A percentile compares a stretch with the other conserved stretches of the same genome.
These are phyloP conservation scores for Sordariomycetes sp. DNA, from an alignment of 2,329 filamentous ascomycete species.

Conservation along the genomic window DNA sequence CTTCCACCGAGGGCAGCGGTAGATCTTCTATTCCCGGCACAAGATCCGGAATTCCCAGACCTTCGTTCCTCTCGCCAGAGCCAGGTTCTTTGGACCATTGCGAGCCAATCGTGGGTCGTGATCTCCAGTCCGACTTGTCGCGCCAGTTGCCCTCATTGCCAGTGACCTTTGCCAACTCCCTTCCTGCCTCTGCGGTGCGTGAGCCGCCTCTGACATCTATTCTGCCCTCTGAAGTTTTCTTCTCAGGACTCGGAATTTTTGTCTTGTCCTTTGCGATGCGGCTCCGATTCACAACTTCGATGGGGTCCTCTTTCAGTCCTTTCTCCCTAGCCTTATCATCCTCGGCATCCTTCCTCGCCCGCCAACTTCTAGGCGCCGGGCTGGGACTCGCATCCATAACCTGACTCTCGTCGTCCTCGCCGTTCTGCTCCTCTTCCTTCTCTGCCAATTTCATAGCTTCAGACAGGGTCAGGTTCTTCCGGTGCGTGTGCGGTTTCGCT, in stretches of 20 bases:
- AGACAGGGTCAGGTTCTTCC: slow-evolving; percentile 26
- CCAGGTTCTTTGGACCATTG: background rate
- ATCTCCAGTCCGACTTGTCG: slow-evolving; percentile 1
- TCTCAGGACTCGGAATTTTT: background rate
- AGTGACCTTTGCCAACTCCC: slow-evolving; percentile 2
- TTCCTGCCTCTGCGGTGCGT: background rate
- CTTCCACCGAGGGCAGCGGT: slow-evolving; percentile 23
- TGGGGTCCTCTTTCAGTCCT: slow-evolving; percentile 11
- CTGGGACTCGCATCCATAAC: slow-evolving; percentile 38
- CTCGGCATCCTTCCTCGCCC: slow-evolving; percentile 20
- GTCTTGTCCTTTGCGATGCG: slow-evolving; percentile 4
- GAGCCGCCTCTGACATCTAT: background rate
- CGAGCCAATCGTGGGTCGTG: background rate
- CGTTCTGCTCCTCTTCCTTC: slow-evolving; percentile 11
- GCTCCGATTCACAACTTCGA: too few relatives aligned
- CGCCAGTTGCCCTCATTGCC: slow-evolving; percentile 1
- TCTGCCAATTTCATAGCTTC: slow-evolving; percentile 30
- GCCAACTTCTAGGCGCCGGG: slow-evolving; percentile 38
- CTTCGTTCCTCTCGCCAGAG: slow-evolving; percentile 1
- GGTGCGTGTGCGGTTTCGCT: too few relatives aligned
- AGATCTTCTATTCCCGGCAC: slow-evolving; percentile 28
- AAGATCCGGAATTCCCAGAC: slow-evolving; percentile 24
- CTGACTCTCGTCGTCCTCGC: slow-evolving; percentile 13
- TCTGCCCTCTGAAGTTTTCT: background rate
- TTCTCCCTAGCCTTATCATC: slow-evolving; percentile 19